These are phyloP conservation scores for Psilocybe cubensis DNA, from an alignment of 768 basidiomycete genomes.

Conservation along the genomic window DNA sequence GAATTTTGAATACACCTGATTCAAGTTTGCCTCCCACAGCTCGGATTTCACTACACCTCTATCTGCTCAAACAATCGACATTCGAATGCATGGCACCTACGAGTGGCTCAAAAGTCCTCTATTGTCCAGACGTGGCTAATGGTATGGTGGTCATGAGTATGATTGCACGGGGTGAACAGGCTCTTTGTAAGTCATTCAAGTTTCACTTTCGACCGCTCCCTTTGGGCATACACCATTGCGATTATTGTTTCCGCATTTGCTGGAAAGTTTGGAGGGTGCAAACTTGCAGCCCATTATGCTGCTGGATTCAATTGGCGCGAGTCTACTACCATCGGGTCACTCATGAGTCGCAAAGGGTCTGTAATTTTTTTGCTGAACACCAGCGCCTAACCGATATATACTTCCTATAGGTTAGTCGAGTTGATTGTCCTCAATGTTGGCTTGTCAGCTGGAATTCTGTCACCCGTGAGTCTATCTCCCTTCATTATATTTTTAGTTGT, in stretches of 20 bases:
- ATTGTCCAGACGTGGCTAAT: too few relatives aligned
- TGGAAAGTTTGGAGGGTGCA: constrained; percentile 91
- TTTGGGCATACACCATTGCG: constrained; percentile 88
- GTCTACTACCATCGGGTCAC: constrained; percentile 77
- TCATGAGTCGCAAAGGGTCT: constrained; percentile 97
- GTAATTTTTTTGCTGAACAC: constrained; percentile 17
- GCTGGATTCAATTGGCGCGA: constrained; percentile 86
- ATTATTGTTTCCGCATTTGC: constrained; percentile 78
- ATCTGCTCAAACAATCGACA: too few relatives aligned
- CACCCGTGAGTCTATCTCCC: constrained; percentile 39
- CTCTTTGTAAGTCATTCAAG: too few relatives aligned
- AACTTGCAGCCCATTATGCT: constrained; percentile 61
- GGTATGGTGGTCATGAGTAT: constrained; percentile 78
- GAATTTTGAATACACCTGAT: too few relatives aligned
- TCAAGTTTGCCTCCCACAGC: too few relatives aligned
- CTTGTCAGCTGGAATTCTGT: constrained; percentile 76
- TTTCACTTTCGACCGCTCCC: constrained; percentile 42
- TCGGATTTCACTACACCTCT: too few relatives aligned
- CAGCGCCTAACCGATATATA: background rate
- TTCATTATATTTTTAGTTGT: background rate
- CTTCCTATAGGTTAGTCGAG: constrained; percentile 69
- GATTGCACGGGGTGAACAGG: constrained; percentile 48
- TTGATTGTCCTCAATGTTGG: constrained; percentile 98
- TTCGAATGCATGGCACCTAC: too few relatives aligned
- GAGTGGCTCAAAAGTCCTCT: too few relatives aligned